Evolutionary conservation across 2,329 filamentous ascomycete genomes (phyloP).

Genomic region (Cercospora nicotianae): DNA sequence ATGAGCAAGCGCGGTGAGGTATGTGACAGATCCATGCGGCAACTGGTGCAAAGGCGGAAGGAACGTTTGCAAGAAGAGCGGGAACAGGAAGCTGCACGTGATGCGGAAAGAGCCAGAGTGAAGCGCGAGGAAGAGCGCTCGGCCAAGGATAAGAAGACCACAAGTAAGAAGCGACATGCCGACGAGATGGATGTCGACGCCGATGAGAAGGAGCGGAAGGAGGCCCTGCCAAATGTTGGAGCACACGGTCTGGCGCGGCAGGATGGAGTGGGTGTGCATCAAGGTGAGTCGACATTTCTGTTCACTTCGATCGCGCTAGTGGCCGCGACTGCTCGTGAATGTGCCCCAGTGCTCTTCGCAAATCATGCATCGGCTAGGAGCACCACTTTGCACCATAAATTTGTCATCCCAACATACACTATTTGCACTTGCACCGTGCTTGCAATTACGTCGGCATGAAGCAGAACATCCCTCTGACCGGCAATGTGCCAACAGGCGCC

Average conservation of each 20-base stretch:
- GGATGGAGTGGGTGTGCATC: conserved; percentile 61
- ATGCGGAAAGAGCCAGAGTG: conserved; percentile 43
- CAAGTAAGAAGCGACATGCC: conserved; percentile 32
- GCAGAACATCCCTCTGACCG: conserved; percentile 16
- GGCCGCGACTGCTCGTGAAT: background rate
- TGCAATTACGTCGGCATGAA: background rate
- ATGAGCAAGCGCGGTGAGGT: conserved; percentile 58
- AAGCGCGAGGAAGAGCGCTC: conserved; percentile 36
- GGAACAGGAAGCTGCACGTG: conserved; percentile 52
- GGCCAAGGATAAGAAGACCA: conserved; percentile 33
- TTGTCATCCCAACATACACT: background rate
- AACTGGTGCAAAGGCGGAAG: conserved; percentile 66
- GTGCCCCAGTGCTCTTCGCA: background rate
- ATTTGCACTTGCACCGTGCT: background rate
- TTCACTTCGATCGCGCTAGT: background rate
- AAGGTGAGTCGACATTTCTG: conserved; percentile 48
- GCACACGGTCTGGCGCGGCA: conserved; percentile 64
- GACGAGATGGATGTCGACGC: conserved; percentile 44
- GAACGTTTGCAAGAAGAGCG: conserved; percentile 57
- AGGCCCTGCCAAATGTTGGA: conserved; percentile 59
- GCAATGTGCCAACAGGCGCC: conserved; percentile 24
- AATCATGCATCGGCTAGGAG: background rate
- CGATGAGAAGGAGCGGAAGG: conserved; percentile 69
- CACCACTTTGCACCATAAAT: background rate
- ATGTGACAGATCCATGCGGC: conserved; percentile 72